Conservation (phyloP, 2,329 filamentous ascomycete genomes). For the Epichloe sibirici region DNA sequence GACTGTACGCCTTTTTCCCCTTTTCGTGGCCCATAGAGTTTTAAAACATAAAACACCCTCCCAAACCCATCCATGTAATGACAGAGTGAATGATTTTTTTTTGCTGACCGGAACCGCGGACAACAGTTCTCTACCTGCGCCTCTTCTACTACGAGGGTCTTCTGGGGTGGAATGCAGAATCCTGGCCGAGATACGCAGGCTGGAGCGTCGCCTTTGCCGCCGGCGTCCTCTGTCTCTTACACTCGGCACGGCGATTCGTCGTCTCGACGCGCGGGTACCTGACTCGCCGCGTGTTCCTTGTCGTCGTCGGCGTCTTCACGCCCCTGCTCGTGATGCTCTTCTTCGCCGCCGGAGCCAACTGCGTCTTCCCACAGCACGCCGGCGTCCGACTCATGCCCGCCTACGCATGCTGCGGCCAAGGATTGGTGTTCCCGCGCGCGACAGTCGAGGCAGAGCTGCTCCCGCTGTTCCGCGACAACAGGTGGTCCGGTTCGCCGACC, state of each 20-base stretch:
- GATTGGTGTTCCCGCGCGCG: conserved; percentile 3
- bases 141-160: conserved; percentile 8
- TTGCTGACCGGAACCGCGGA: not conserved
- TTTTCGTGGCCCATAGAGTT: too few species aligned
- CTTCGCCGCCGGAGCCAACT: conserved; percentile 6
- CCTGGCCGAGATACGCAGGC: conserved; percentile 3
- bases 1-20: not conserved
- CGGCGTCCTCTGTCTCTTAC: not conserved
- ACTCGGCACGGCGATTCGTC: not conserved
- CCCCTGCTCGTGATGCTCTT: conserved; percentile 5
- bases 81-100: too few species aligned
- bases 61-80: too few species aligned
- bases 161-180: conserved; percentile 6
- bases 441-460: not conserved
- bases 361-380: not conserved
- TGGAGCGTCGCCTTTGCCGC: not conserved
- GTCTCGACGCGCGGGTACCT: not conserved
- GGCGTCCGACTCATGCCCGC: conserved; percentile 6
- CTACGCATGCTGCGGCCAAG: conserved; percentile 7
- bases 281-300: not conserved
- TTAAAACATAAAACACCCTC: too few species aligned
- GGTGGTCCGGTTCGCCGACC: conserved; percentile 1
- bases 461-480: not conserved
- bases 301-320: conserved; percentile 1
- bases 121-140: conserved; percentile 5